Evolutionary conservation across 345 rosid species (phyloP).

Genomic region (Psidium friedrichsthalianum): DNA sequence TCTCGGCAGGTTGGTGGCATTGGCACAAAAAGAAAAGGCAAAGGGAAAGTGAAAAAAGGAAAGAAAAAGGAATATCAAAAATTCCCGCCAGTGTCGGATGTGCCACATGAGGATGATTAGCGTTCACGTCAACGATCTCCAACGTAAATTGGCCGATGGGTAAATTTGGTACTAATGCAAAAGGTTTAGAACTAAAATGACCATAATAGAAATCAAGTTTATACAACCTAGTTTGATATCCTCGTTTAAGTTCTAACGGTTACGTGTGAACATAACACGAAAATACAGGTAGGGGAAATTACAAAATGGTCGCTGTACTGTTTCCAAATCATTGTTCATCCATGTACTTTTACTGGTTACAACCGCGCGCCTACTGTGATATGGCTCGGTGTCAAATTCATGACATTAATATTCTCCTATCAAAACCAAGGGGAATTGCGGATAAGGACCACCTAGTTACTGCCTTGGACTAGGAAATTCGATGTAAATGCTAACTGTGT

Average conservation of each 20-base stretch:
- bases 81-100: too few species aligned
- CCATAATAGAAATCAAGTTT: not conserved
- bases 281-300: not conserved
- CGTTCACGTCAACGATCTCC: not conserved
- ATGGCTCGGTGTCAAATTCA: not conserved
- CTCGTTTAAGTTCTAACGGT: not conserved
- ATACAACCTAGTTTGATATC: not conserved
- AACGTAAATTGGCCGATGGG: not conserved
- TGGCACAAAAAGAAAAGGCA: too few species aligned
- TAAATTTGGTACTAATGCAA: not conserved
- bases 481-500: not conserved
- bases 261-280: not conserved
- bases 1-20: too few species aligned
- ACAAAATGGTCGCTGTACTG: not conserved
- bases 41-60: too few species aligned
- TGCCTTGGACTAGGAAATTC: too few species aligned
- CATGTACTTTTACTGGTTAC: not conserved
- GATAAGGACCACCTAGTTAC: not conserved
- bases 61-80: too few species aligned
- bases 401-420: not conserved
- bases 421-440: not conserved
- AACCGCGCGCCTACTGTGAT: not conserved
- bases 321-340: not conserved
- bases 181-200: not conserved
- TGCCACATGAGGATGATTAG: too few species aligned